These are phyloP conservation scores for Phytophthora agathidicida DNA, from an alignment of 352 stramenopile genomes.

Conservation along the genomic window DNA sequence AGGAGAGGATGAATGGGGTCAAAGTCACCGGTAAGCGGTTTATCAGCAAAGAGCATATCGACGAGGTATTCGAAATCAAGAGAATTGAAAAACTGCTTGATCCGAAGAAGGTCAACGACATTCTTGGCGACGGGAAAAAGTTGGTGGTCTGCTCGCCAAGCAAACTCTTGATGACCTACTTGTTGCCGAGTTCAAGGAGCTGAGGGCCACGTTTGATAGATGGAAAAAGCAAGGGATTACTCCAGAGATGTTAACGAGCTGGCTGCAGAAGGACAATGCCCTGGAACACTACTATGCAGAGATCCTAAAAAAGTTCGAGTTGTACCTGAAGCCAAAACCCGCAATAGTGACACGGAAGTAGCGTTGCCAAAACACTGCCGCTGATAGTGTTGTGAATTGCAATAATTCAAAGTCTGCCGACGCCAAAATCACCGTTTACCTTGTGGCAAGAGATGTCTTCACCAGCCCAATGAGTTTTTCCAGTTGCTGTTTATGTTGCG, in stretches of 20 bases:
- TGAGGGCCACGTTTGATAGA: not conserved
- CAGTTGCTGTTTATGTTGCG: slow-evolving; percentile 51
- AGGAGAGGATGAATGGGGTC: not conserved
- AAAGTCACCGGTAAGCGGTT: too few relatives aligned
- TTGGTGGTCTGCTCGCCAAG: not conserved
- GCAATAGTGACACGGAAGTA: too few relatives aligned
- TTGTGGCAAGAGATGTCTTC: slow-evolving; percentile 34
- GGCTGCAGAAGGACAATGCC: too few relatives aligned
- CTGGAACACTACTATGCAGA: too few relatives aligned
- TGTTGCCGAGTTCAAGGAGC: not conserved
- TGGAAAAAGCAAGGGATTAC: not conserved
- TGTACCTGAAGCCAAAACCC: too few relatives aligned
- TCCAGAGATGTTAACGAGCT: too few relatives aligned
- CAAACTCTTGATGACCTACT: not conserved
- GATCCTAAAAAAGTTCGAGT: too few relatives aligned
- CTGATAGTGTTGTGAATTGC: too few relatives aligned
- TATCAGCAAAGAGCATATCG: not conserved
- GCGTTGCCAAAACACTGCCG: too few relatives aligned
- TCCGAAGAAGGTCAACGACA: not conserved
- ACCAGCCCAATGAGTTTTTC: slow-evolving; percentile 65
- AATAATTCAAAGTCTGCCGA: too few relatives aligned
- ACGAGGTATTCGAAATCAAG: not conserved
- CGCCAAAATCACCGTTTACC: not conserved
- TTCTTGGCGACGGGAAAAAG: not conserved
- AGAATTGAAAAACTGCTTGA: not conserved